Evolutionary conservation across 164 flowering plant species (phyloP), one percentile per base, ranked within the genome.

Genomic region (Magnolia officinalis): DNA sequence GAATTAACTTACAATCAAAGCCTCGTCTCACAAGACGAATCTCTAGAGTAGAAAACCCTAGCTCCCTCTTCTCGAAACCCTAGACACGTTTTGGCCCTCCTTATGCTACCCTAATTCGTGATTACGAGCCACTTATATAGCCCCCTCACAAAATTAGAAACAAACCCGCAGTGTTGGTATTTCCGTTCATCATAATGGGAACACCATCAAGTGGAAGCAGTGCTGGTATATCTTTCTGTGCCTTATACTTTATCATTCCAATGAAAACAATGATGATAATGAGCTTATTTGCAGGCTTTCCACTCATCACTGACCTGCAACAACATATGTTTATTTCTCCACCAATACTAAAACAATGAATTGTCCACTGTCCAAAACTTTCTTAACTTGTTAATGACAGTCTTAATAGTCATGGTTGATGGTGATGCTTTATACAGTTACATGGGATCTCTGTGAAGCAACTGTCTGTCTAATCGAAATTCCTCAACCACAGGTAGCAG

Each of bases 401-500:
- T 79, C 69, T 66, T 37, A 13, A 52, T 75, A 11, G 6, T 31
- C 64, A 71, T 31, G 8, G 23, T 73, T 66, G 51, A 31, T 24
- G 9, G 29, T 24, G 74, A 51, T 67, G 29, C 59, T 26, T 55
- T 55, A 52, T 23, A 45, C 50, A 31, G 24, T 68, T 31, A 10
- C 26, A 29, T 37, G 29, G 49, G 18, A 55, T 55, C 61, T 11
- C 18, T 14, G 61, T 55, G 61, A 55, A 55, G 61, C 18, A 55
- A 55, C 4, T 11, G 23, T 63, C 21, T 66, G n/a, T 68, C 29
- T 72, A 18, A 72, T 63, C 18, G 21, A 51, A 72, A 18, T 50
- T 37, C 31, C 8, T 78, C 74, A 49, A 45, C 18, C 72, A 10
- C 90, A 93, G 98, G 98, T 95, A 8, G 99, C 99, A 83, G 99